Evolutionary conservation across 169 alveolate genomes (phyloP), one percentile per base, ranked within the genome.

Genomic region (Blepharisma undulans): DNA sequence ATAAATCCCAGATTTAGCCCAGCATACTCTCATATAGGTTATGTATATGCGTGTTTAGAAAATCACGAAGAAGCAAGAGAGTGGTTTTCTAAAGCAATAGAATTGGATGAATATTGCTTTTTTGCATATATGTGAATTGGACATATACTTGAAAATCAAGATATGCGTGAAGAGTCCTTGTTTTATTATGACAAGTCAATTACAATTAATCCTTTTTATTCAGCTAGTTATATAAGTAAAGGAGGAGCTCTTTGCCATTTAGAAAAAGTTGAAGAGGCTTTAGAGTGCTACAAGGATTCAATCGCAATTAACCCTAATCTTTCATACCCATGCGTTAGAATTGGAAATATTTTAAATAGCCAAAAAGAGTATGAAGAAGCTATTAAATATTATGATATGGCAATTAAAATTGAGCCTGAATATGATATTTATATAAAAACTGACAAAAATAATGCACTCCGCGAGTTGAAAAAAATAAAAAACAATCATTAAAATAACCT

Each of bases 121-220:
- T 97, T 96, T 29, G 92, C 97, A 30, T 97, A 93, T 88, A 97
- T 96, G 74, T 98, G 98, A 72, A 89, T 97, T 87, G 98, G 98
- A 29, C 89, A 96, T 25, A 96, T 96, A 27, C 93, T 91, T 93
- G 98, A 95, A 84, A 93, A 95, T 88, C 85, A 95, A 76, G 95
- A 93, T 1, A 93, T 96, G 60, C 94, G 93, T 91, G 97, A 96
- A 59, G 97, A 95, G 60, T 98, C 98, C 10, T 92, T 96, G n/a
- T 90, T 94, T 60, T 97, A 97, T 87, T 97, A 96, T 89, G n/a
- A n/a, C n/a, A n/a, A n/a, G n/a, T n/a, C n/a, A n/a, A n/a, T 85
- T 96, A 16, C 91, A 93, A 84, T 96, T 97, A 32, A 95, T 97
- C 25, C 94, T 94, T 60, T 89, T 96, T 21, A 98, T 96, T 48